phyloP scores from a whole-genome alignment of 2,329 filamentous ascomycete species.

The Dothistroma septosporum region DNA sequence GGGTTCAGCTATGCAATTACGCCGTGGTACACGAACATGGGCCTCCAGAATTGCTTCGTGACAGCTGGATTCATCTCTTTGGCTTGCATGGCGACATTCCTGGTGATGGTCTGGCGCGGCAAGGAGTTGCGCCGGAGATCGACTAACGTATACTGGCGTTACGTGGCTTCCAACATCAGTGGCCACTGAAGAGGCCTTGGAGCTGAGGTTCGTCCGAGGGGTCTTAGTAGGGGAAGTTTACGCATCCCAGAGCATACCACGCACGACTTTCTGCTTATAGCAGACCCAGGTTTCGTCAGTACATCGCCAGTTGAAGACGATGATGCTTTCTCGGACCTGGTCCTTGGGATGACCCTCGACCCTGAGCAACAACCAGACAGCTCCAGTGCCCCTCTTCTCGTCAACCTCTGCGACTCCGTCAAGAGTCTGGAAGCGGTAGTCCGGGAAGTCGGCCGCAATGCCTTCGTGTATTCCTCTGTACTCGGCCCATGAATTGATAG shows the following conservation, averaged over 20 bases:
- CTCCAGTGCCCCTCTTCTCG: conserved; percentile 11
- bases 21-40: conserved; percentile 41
- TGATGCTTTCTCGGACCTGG: conserved; percentile 15
- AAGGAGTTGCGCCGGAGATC: conserved; percentile 17
- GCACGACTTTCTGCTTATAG: conserved; percentile 14
- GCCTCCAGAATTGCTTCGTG: conserved; percentile 41
- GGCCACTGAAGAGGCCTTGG: conserved; percentile 3
- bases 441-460: conserved; percentile 9
- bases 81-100: conserved; percentile 21
- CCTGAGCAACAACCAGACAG: conserved; percentile 11
- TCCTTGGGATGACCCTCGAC: conserved; percentile 13
- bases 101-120: conserved; percentile 22
- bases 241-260: conserved; percentile 14
- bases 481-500: conserved; percentile 11
- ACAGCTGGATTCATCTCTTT: conserved; percentile 14
- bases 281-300: conserved; percentile 10
- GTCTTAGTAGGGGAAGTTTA: neutral
- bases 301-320: conserved; percentile 14
- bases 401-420: conserved; percentile 13
- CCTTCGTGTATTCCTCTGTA: conserved; percentile 11
- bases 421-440: conserved; percentile 12
- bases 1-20: conserved; percentile 48
- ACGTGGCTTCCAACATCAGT: conserved; percentile 11
- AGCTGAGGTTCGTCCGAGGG: neutral
- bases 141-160: conserved; percentile 17